phyloP scores from a whole-genome alignment of 2,329 filamentous ascomycete genomes.

The Scorias spongiosa region DNA sequence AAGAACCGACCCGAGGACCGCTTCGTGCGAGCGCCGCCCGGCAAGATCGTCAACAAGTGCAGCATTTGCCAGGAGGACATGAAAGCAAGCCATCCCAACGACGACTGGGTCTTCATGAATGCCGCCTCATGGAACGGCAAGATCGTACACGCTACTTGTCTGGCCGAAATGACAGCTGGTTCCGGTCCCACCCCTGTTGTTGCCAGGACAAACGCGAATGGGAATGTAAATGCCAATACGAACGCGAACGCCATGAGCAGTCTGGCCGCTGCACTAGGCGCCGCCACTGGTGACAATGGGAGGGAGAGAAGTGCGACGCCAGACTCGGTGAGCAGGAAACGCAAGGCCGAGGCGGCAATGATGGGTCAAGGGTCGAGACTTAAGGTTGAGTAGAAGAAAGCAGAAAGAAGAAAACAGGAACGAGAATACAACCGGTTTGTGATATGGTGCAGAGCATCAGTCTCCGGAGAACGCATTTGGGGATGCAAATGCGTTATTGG shows the following conservation, averaged over 20 bases:
- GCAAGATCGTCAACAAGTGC: constrained; percentile 60
- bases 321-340: constrained; percentile 18
- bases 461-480: too few relatives aligned
- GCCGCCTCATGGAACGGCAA: constrained; percentile 61
- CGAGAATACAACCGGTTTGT: too few relatives aligned
- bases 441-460: too few relatives aligned
- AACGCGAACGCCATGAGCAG: constrained; percentile 4
- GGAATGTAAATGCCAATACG: not conserved
- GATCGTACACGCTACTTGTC: constrained; percentile 82
- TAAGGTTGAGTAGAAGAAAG: constrained; percentile 8
- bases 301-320: constrained; percentile 21
- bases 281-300: constrained; percentile 4
- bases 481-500: too few relatives aligned
- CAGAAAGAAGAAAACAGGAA: too few relatives aligned
- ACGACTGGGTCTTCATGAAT: constrained; percentile 95
- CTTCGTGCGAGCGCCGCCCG: constrained; percentile 72
- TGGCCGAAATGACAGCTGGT: constrained; percentile 57
- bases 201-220: not conserved
- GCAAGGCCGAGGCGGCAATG: constrained; percentile 19
- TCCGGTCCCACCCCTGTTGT: not conserved
- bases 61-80: constrained; percentile 95
- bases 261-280: constrained; percentile 11
- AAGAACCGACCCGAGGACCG: constrained; percentile 36
- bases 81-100: constrained; percentile 79
- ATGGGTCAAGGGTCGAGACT: constrained; percentile 8